Conservation (phyloP, 2,329 filamentous ascomycete genomes). For the Davidsoniella virescens region DNA sequence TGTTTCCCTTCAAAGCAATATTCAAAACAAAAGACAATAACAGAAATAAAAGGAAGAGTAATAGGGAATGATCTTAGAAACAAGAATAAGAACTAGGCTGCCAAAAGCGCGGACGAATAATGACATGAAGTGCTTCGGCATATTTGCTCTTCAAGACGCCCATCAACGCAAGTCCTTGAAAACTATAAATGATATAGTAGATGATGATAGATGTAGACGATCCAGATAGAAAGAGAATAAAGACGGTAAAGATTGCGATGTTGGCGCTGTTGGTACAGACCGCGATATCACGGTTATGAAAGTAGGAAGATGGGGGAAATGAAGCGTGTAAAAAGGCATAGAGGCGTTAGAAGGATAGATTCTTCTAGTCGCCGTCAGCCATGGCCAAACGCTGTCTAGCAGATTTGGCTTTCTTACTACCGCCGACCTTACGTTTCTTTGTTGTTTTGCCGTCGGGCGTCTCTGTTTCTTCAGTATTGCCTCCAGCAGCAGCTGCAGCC, state of each 20-base stretch:
- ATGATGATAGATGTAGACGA: not conserved
- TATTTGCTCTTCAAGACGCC: too few species aligned
- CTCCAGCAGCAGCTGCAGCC: constrained; percentile 53
- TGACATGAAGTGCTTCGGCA: too few species aligned
- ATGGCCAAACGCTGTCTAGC: constrained; percentile 52
- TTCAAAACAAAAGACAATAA: not conserved
- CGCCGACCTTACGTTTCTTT: constrained; percentile 39
- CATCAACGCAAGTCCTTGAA: too few species aligned
- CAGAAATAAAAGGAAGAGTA: not conserved
- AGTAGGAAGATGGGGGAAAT: not conserved
- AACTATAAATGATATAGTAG: not conserved
- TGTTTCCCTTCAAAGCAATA: too few species aligned
- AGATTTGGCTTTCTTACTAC: constrained; percentile 44
- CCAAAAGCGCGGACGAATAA: not conserved
- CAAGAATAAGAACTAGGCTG: not conserved
- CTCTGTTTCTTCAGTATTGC: constrained; percentile 66
- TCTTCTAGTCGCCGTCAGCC: constrained; percentile 37
- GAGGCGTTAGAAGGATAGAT: not conserved
- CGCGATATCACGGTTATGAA: not conserved
- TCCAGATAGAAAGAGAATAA: not conserved
- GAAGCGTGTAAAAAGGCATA: not conserved
- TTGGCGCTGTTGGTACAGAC: not conserved
- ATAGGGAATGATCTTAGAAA: not conserved
- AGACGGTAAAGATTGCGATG: not conserved
- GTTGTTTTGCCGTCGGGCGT: constrained; percentile 31